phyloP scores from a whole-genome alignment of 768 basidiomycete genomes.

The Solioccasus polychromus region DNA sequence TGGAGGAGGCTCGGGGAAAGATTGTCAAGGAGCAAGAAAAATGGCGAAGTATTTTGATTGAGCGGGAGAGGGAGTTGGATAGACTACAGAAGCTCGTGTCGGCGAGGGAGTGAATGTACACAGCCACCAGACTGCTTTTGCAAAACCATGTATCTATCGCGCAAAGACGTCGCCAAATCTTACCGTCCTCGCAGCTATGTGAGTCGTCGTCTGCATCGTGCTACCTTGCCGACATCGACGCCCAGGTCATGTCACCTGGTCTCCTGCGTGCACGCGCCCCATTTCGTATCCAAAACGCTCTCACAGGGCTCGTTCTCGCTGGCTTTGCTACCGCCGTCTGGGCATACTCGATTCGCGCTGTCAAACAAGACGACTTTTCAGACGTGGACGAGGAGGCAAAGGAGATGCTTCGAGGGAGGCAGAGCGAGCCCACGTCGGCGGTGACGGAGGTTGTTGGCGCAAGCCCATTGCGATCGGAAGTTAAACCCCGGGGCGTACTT shows the following conservation, averaged over 20 bases:
- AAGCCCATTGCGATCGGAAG: not conserved
- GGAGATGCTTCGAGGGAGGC: conserved; percentile 38
- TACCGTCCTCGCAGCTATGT: conserved; percentile 41
- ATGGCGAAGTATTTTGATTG: conserved; percentile 63
- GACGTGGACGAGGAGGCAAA: conserved; percentile 79
- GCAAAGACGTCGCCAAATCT: conserved; percentile 32
- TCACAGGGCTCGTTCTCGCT: conserved; percentile 71
- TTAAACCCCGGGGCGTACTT: conserved; percentile 43
- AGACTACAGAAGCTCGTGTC: conserved; percentile 52
- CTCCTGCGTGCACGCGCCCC: conserved; percentile 85
- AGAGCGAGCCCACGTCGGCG: too few relatives aligned
- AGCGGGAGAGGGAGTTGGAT: conserved; percentile 80
- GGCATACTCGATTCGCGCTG: conserved; percentile 90
- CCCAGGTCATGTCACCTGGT: conserved; percentile 81
- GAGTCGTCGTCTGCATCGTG: not conserved
- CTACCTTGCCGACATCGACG: not conserved
- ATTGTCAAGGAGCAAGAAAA: conserved; percentile 76
- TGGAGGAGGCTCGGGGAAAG: conserved; percentile 72
- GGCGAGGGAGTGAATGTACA: conserved; percentile 18
- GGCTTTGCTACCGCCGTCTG: conserved; percentile 81
- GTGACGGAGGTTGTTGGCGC: not conserved
- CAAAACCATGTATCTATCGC: conserved; percentile 33
- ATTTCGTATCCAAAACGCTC: conserved; percentile 72
- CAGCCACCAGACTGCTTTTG: not conserved
- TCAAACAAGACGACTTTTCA: conserved; percentile 90